Conservation (phyloP, 345 rosid genomes). For the Euphorbia peplus region DNA sequence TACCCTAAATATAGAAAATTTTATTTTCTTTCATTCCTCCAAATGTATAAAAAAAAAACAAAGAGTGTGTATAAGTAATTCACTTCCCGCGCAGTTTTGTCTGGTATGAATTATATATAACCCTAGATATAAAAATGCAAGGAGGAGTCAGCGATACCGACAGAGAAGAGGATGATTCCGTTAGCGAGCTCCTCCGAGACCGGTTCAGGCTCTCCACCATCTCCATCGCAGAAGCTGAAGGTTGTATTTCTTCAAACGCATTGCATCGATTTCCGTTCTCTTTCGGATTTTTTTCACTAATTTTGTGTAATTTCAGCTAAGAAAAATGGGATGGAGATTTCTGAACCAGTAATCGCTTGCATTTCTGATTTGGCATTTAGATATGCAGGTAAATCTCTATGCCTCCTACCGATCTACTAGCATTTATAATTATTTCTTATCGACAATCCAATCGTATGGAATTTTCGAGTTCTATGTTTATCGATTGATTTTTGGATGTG, state of each 20-base stretch:
- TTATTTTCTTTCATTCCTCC: too few relatives aligned
- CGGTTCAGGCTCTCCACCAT: conserved; percentile 77
- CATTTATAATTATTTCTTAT: background rate
- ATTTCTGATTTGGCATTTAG: conserved; percentile 71
- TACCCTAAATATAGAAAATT: too few relatives aligned
- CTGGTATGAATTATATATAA: background rate
- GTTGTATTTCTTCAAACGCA: conserved; percentile 23
- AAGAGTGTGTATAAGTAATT: too few relatives aligned
- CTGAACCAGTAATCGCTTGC: conserved; percentile 61
- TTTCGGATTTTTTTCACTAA: conserved; percentile 5
- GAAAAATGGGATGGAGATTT: conserved; percentile 56
- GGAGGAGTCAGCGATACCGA: conserved; percentile 43
- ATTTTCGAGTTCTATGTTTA: background rate
- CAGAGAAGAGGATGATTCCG: conserved; percentile 49
- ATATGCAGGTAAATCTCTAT: conserved; percentile 49
- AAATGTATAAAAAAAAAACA: too few relatives aligned
- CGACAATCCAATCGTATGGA: background rate
- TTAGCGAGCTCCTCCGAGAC: conserved; percentile 54
- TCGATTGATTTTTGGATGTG: background rate
- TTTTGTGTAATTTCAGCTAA: conserved; percentile 43
- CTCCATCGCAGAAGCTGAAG: conserved; percentile 74
- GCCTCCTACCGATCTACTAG: background rate
- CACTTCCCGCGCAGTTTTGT: conserved; percentile 1
- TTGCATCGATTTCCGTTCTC: background rate
- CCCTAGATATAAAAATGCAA: conserved; percentile 38